phyloP scores from a whole-genome alignment of 805 yeast species.

The Cyberlindnera xishuangbannaensis region DNA sequence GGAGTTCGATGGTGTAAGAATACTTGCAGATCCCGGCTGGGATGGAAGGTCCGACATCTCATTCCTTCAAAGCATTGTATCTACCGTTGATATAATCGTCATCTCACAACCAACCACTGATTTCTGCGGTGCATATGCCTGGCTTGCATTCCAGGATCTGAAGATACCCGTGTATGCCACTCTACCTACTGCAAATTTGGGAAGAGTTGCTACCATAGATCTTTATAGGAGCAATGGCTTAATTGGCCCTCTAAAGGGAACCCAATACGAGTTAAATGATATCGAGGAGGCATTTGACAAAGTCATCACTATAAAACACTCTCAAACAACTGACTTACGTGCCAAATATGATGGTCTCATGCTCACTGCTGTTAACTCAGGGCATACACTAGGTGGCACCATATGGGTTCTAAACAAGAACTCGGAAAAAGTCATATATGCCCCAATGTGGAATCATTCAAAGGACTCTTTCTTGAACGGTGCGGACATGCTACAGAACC shows the following conservation, averaged over 20 bases:
- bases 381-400: conserved; percentile 91
- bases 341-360: conserved; percentile 55
- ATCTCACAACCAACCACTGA: conserved; percentile 84
- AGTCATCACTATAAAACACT: conserved; percentile 63
- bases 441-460: conserved; percentile 94
- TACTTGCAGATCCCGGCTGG: conserved; percentile 76
- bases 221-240: conserved; percentile 67
- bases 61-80: conserved; percentile 37
- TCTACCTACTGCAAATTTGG: conserved; percentile 82
- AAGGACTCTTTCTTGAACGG: conserved; percentile 78
- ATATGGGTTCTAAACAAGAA: conserved; percentile 75
- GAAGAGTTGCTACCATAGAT: conserved; percentile 82
- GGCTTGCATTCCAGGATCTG: conserved; percentile 56
- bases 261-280: conserved; percentile 59
- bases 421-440: conserved; percentile 77
- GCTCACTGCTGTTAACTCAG: conserved; percentile 82
- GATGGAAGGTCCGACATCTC: conserved; percentile 43
- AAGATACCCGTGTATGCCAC: conserved; percentile 80
- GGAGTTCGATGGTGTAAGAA: conserved; percentile 49
- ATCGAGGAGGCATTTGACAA: conserved; percentile 77
- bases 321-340: conserved; percentile 63
- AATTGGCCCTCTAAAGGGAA: conserved; percentile 61
- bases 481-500: conserved; percentile 54
- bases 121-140: conserved; percentile 73
- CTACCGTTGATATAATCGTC: conserved; percentile 58